Base-by-base conservation (phyloP, 208 protist species). In the Strigomonas galati region DNA sequence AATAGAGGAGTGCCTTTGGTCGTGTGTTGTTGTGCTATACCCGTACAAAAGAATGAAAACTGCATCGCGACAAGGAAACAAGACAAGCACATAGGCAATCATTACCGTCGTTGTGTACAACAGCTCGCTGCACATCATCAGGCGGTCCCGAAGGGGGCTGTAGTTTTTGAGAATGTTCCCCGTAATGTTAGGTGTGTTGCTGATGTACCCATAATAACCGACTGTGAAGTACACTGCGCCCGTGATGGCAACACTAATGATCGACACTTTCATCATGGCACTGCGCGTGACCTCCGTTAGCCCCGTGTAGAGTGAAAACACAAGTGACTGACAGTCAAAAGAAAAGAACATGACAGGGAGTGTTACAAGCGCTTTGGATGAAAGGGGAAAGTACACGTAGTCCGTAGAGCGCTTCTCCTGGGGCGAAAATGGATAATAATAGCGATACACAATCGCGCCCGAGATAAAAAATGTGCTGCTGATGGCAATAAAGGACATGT, bases 131-230 rank as follows among this genome's bases (percentile, higher is more conserved):
- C 79, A 21, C 21, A 80, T 77, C 43, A 91, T 84, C 28, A 88
- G 40, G 7, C 49, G 65, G 40, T 91, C 85, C 10, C 51, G 71
- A 28, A 83, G 43, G 1, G 85, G 82, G 71, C 86, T 61, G 65
- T 91, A 91, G 65, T 82, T 86, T 21, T 71, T 86, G 15, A 91
- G 48, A 60, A 91, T 91, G 68, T 91, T 91, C 43, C 79, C 84
- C 19, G 74, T 63, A 35, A 91, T 79, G 55, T 83, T 24, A n/a
- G 72, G 68, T 19, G 79, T 76, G 63, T 81, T 35, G 6, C 72
- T 74, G 35, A 69, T 44, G 61, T 88, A 91, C 46, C 85, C 85
- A 52, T 87, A 91, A 43, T 86, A 74, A 26, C 85, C 85, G 17
- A 91, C 78, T 1, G 70, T 21, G 35, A 64, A 74, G 69, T 91